Base-by-base conservation (phyloP, 1,139 yeast species). In the Kodamaea ohmeri region DNA sequence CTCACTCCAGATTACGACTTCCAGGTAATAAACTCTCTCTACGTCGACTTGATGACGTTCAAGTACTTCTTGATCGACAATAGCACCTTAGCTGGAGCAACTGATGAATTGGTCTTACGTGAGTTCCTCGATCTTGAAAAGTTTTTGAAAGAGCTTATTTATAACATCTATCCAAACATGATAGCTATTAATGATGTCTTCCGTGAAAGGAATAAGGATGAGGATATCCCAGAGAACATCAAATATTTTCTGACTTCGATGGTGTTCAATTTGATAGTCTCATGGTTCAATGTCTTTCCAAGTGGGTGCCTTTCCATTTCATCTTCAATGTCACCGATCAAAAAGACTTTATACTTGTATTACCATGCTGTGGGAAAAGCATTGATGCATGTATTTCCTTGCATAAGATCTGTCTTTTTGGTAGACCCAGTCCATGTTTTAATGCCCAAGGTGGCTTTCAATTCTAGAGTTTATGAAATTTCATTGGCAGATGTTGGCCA, bases 281-380 rank as follows among this genome's bases (percentile, higher is more conserved):
- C 56, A 21, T 69, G 73, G 71, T 61, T 65, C 40, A 60, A 54
- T 27, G 55, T 62, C 37, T 54, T 58, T 34, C 73, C 74, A 0
- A 58, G 65, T 32, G 64, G 65, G 27, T 57, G 62, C 8, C 46
- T 58, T 39, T 51, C 67, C 2, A 49, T 63, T 32, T 65, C 67
- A 2, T 47, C 60, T 8, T 47, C 47, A 4, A 51, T 56, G 40
- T 45, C 58, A 19, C 65, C 71, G 0, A 49, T 63, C 11, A 65
- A 61, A 38, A 60, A 62, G 38, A 56, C 63, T 3, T 57, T 64
- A 34, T 65, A 61, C 41, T 49, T 68, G 25, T 65, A 67, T 38
- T 68, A 50, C 45, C 53, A 50, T 15, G 67, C 68, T 1, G 48
- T 65, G 14, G 73, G 71, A 1, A 64, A 59, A 40, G 52, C 67